These are phyloP conservation scores for Mollisiaceae sp. DNA, from an alignment of 2,329 filamentous ascomycete genomes.

Conservation along the genomic window DNA sequence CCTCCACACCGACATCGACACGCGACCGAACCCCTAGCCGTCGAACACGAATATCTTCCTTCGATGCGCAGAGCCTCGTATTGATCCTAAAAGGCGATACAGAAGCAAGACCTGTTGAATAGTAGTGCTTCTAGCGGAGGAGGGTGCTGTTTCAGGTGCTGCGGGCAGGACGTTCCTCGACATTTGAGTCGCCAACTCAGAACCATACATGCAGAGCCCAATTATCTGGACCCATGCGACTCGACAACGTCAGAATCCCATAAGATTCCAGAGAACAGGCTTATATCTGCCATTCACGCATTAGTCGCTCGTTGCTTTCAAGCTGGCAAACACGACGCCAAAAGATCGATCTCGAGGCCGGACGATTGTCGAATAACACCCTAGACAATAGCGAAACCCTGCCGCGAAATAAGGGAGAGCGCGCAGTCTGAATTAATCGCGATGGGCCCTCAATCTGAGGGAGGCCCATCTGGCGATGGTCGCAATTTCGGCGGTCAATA, in stretches of 20 bases:
- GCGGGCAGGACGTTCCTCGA: slow-evolving; percentile 38
- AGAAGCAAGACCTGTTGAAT: slow-evolving; percentile 23
- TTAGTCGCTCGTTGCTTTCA: slow-evolving; percentile 25
- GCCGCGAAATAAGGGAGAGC: background rate
- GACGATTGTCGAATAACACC: background rate
- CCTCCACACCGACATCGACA: slow-evolving; percentile 30
- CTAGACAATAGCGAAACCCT: background rate
- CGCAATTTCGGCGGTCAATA: slow-evolving; percentile 27
- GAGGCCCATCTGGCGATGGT: slow-evolving; percentile 41
- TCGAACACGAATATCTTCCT: slow-evolving; percentile 18
- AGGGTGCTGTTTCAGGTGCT: slow-evolving; percentile 40
- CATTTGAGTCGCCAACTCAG: slow-evolving; percentile 40
- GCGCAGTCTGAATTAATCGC: slow-evolving; percentile 19
- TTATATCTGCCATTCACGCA: slow-evolving; percentile 20
- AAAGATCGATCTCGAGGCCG: background rate
- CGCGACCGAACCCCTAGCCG: slow-evolving; percentile 23
- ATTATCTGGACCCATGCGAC: slow-evolving; percentile 38
- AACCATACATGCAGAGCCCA: slow-evolving; percentile 38
- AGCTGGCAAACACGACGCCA: slow-evolving; percentile 28
- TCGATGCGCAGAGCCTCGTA: slow-evolving; percentile 25
- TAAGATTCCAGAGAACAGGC: slow-evolving; percentile 17
- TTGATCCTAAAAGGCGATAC: slow-evolving; percentile 26
- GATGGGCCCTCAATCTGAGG: slow-evolving; percentile 46
- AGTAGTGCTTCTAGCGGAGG: slow-evolving; percentile 31
- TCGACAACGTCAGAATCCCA: slow-evolving; percentile 36